Conservation (phyloP, 108 stramenopile genomes). For the Schizochytrium sp. region DNA sequence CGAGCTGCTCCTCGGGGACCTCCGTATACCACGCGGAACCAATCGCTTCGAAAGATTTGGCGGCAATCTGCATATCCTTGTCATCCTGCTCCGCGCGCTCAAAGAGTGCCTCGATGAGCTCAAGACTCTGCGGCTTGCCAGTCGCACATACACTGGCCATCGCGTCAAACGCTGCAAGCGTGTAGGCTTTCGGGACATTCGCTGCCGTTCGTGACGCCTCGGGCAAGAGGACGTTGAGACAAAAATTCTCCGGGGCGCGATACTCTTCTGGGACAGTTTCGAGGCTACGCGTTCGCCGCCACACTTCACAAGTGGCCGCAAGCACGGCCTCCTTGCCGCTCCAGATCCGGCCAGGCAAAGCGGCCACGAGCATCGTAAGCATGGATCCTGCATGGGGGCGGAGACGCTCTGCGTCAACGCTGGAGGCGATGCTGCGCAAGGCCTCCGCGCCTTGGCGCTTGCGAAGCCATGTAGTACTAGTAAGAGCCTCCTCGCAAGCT, state of each 20-base stretch:
- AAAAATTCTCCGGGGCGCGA: neutral
- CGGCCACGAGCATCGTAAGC: neutral
- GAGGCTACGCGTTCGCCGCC: neutral
- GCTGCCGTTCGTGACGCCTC: neutral
- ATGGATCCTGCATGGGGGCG: neutral
- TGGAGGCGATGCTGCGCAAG: neutral
- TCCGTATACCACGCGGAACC: neutral
- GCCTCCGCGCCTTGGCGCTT: conserved; percentile 4
- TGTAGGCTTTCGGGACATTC: neutral
- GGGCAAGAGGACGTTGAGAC: neutral
- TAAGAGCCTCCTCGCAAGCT: neutral
- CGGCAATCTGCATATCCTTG: neutral
- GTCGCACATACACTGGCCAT: neutral
- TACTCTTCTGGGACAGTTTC: neutral
- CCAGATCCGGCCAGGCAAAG: neutral
- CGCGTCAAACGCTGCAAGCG: neutral
- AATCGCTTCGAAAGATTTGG: conserved; percentile 1
- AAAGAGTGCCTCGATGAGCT: neutral
- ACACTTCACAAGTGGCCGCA: neutral
- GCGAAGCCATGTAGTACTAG: neutral
- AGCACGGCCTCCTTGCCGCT: neutral
- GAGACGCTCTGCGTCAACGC: neutral
- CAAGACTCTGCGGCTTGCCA: neutral
- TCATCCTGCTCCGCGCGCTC: neutral
- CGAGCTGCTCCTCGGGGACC: neutral